Conservation (phyloP, 2,329 filamentous ascomycete genomes). For the Fusarium algeriense region DNA sequence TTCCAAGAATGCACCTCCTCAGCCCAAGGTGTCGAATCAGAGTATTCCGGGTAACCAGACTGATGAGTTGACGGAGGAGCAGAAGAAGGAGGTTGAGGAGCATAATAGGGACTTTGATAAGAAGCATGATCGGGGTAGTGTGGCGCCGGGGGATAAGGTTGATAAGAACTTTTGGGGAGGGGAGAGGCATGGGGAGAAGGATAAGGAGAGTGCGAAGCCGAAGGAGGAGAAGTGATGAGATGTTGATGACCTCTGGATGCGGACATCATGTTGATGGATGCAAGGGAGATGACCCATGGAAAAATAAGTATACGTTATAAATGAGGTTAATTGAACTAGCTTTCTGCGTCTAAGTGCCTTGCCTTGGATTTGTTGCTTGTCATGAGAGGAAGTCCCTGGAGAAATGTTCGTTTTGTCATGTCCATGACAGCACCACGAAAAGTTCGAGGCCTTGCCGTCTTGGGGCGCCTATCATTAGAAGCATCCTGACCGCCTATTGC, state of each 20-base stretch:
- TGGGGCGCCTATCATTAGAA: not conserved
- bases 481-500: fast-evolving
- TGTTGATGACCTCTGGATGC: not conserved
- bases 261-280: not conserved
- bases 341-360: too few relatives aligned
- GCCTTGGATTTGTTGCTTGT: not conserved
- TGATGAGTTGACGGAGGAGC: conserved; percentile 60
- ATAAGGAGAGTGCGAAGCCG: not conserved
- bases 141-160: conserved; percentile 63
- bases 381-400: fast-evolving
- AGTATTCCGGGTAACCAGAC: conserved; percentile 54
- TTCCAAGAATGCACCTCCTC: conserved; percentile 52
- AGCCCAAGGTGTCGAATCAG: conserved; percentile 66
- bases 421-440: fast-evolving
- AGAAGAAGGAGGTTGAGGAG: conserved; percentile 67
- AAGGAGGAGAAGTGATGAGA: conserved; percentile 5
- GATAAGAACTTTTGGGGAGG: conserved; percentile 66
- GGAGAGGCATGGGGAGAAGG: conserved; percentile 13
- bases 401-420: fast-evolving
- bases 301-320: fast-evolving
- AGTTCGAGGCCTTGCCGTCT: fast-evolving
- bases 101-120: conserved; percentile 70
- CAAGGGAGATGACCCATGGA: fast-evolving
- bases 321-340: fast-evolving
- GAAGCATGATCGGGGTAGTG: conserved; percentile 61